Percentiles rank a stretch among this genome's conserved stretches.
These are phyloP conservation scores for Vaccinium myrtillus DNA, from an alignment of 148 eudicot species.

Conservation along the genomic window DNA sequence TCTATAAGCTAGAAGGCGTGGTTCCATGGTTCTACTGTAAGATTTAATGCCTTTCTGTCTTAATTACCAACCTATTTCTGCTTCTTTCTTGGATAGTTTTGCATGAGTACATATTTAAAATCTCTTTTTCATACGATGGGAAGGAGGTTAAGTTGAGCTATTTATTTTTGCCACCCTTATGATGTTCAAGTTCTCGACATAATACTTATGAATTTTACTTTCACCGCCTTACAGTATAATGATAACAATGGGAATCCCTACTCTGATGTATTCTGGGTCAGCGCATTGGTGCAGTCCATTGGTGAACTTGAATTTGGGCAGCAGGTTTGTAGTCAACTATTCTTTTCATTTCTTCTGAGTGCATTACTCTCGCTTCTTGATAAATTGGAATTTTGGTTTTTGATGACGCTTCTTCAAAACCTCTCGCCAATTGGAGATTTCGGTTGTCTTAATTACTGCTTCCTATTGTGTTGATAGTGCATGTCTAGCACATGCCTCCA, in stretches of 20 bases:
- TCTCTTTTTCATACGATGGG: background rate
- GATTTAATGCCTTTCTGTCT: background rate
- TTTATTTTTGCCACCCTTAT: background rate
- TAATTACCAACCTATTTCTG: background rate
- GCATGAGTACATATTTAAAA: background rate
- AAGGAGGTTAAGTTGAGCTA: background rate
- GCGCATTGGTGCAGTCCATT: slow-evolving; percentile 83
- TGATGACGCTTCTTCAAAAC: background rate
- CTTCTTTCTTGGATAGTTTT: background rate
- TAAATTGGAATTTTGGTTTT: background rate
- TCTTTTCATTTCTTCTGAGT: slow-evolving; percentile 8
- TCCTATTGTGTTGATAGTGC: background rate
- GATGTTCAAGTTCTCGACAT: background rate
- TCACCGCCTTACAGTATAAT: slow-evolving; percentile 59
- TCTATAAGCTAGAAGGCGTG: background rate
- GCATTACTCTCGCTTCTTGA: background rate
- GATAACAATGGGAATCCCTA: slow-evolving; percentile 91
- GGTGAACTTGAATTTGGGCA: slow-evolving; percentile 98
- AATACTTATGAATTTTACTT: background rate
- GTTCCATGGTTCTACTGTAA: background rate
- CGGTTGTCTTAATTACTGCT: background rate
- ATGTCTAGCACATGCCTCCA: background rate
- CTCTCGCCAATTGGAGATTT: background rate
- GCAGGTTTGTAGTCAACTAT: slow-evolving; percentile 52
- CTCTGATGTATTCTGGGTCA: slow-evolving; percentile 92